Evolutionary conservation across 1,284 basidiomycete genomes (phyloP).

Genomic region (Leucoagaricus sp.): DNA sequence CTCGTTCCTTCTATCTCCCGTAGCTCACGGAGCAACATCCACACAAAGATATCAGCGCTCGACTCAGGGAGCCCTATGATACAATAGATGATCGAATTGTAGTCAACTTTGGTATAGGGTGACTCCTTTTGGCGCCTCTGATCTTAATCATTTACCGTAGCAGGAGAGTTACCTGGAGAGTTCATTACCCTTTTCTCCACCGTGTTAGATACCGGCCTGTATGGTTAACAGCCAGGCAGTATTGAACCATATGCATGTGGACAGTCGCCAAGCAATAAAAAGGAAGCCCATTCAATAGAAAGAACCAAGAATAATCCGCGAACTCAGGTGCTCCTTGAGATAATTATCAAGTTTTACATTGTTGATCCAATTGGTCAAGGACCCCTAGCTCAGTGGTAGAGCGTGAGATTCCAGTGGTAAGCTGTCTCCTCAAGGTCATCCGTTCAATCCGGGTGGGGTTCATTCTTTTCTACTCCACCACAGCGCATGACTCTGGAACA

Average conservation of each 20-base stretch:
- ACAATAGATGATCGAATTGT: neutral
- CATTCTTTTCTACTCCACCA: slow-evolving; percentile 26
- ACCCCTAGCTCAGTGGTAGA: slow-evolving; percentile 37
- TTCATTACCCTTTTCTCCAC: no score
- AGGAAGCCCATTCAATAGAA: no score
- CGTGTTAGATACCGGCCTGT: no score
- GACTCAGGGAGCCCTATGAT: neutral
- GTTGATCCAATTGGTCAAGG: no score
- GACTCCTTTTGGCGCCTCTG: neutral
- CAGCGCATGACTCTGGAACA: no score
- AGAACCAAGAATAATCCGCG: no score
- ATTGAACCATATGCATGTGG: no score
- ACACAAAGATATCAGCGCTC: neutral
- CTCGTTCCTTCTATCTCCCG: neutral
- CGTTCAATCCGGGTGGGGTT: slow-evolving; percentile 61
- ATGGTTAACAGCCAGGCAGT: no score
- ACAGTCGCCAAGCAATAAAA: no score
- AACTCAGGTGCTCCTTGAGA: no score
- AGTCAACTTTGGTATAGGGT: no score
- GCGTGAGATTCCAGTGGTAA: slow-evolving; percentile 31
- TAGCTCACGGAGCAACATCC: neutral
- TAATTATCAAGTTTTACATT: no score
- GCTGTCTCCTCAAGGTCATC: slow-evolving; percentile 53
- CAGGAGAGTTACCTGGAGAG: neutral
- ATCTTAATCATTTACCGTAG: neutral